phyloP scores from a whole-genome alignment of 2,329 filamentous ascomycete genomes.

The Colletotrichum limetticola region DNA sequence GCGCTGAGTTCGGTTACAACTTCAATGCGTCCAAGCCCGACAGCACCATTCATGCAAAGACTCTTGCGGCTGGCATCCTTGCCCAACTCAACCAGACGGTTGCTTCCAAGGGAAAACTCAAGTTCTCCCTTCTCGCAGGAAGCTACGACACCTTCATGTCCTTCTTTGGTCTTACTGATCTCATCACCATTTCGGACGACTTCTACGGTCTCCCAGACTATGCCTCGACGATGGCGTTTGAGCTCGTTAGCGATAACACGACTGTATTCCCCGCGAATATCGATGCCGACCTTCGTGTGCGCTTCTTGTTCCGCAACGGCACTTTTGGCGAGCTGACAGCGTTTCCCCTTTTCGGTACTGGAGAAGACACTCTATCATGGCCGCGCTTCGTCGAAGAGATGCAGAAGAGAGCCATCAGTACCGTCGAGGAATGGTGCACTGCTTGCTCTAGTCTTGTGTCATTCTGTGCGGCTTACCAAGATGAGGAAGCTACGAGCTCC shows the following conservation, averaged over 20 bases:
- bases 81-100: constrained; percentile 46
- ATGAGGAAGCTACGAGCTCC: constrained; percentile 30
- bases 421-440: constrained; percentile 45
- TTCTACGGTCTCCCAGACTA: constrained; percentile 48
- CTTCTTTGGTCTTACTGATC: constrained; percentile 45
- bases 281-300: constrained; percentile 43
- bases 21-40: constrained; percentile 43
- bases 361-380: constrained; percentile 43
- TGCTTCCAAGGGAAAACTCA: constrained; percentile 42
- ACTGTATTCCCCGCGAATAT: constrained; percentile 41
- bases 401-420: constrained; percentile 41
- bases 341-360: constrained; percentile 44
- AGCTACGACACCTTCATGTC: constrained; percentile 50
- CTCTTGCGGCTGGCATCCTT: constrained; percentile 44
- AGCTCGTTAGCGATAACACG: constrained; percentile 43
- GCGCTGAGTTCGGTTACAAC: constrained; percentile 45
- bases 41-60: constrained; percentile 45
- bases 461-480: constrained; percentile 46
- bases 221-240: constrained; percentile 49
- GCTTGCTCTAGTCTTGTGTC: constrained; percentile 40
- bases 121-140: constrained; percentile 47
- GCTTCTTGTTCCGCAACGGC: constrained; percentile 49
- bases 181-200: constrained; percentile 41
- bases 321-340: constrained; percentile 42
- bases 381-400: constrained; percentile 43